Conservation (phyloP, 495 filamentous ascomycete species). For the Lentithecium fluviatile region DNA sequence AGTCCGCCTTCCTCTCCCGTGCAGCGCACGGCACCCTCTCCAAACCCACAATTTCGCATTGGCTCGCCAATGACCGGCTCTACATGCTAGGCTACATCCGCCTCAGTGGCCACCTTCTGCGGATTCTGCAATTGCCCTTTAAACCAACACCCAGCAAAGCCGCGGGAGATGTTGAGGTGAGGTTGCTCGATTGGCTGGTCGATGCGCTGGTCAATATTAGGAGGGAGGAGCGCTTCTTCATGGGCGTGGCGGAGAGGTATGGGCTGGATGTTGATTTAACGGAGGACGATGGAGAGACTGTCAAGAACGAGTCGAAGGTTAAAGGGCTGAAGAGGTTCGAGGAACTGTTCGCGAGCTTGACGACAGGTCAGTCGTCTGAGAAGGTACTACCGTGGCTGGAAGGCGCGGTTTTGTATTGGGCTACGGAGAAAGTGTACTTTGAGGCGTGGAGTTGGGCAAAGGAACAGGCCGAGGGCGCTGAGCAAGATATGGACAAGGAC, state of each 20-base stretch:
- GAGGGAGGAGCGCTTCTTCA: slow-evolving; percentile 18
- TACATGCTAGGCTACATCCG: slow-evolving; percentile 28
- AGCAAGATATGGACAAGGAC: background rate
- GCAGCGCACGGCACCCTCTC: slow-evolving; percentile 10
- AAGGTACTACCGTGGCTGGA: slow-evolving; percentile 14
- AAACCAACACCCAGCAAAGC: slow-evolving; percentile 2
- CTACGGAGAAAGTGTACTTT: slow-evolving; percentile 25
- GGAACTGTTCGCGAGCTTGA: slow-evolving; percentile 9
- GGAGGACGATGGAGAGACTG: background rate
- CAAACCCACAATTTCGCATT: slow-evolving; percentile 7
- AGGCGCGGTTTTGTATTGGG: slow-evolving; percentile 23
- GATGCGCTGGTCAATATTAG: slow-evolving; percentile 24
- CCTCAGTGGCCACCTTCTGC: slow-evolving; percentile 13
- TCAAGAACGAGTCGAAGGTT: slow-evolving; percentile 12
- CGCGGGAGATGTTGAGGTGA: background rate
- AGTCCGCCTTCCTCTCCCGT: slow-evolving; percentile 15
- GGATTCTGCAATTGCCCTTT: slow-evolving; percentile 5
- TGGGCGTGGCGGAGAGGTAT: slow-evolving; percentile 19
- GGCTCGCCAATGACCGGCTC: slow-evolving; percentile 23
- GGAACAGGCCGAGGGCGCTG: background rate
- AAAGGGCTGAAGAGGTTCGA: slow-evolving; percentile 21
- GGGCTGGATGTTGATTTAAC: slow-evolving; percentile 15
- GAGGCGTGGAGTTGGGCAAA: slow-evolving; percentile 26
- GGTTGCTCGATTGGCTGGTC: slow-evolving; percentile 23
- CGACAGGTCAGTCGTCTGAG: background rate